A percentile compares a stretch with the other conserved stretches of the same genome.
These are phyloP conservation scores for Termitomyces sp. DNA, from an alignment of 768 basidiomycete species.

Conservation along the genomic window DNA sequence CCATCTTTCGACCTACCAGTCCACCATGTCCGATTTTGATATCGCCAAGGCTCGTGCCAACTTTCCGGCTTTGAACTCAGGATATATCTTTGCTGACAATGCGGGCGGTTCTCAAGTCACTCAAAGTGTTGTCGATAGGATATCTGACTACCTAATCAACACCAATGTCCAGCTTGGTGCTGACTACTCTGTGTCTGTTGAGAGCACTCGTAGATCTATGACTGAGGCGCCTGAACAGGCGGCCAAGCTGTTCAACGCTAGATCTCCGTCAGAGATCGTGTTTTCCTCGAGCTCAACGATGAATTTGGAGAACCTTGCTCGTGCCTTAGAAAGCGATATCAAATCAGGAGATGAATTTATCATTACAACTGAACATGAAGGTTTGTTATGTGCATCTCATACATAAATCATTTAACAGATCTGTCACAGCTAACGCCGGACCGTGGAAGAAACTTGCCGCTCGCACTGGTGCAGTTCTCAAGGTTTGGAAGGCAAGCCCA, in stretches of 20 bases:
- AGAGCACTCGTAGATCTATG: slow-evolving; percentile 46
- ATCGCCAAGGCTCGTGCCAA: slow-evolving; percentile 48
- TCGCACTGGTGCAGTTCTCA: slow-evolving; percentile 48
- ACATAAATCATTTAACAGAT: not conserved
- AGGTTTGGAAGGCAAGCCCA: slow-evolving; percentile 54
- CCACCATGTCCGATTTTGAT: slow-evolving; percentile 33
- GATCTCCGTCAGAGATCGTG: slow-evolving; percentile 57
- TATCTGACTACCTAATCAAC: slow-evolving; percentile 65
- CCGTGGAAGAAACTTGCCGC: slow-evolving; percentile 75
- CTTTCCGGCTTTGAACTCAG: slow-evolving; percentile 58
- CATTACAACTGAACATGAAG: slow-evolving; percentile 78
- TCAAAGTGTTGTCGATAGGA: slow-evolving; percentile 49
- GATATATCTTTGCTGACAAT: slow-evolving; percentile 71
- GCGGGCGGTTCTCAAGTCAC: slow-evolving; percentile 71
- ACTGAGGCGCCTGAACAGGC: slow-evolving; percentile 47
- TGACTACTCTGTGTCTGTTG: slow-evolving; percentile 55
- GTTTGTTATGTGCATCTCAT: slow-evolving; percentile 27
- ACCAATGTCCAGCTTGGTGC: slow-evolving; percentile 76
- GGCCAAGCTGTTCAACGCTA: slow-evolving; percentile 60
- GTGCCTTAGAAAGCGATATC: slow-evolving; percentile 54
- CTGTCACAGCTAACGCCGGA: slow-evolving; percentile 58
- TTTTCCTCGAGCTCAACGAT: slow-evolving; percentile 66
- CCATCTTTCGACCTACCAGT: not conserved
- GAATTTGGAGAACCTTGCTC: slow-evolving; percentile 65
- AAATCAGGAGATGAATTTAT: slow-evolving; percentile 68